Conservation (phyloP, 1,284 basidiomycete species). For the Naganishia albida region DNA sequence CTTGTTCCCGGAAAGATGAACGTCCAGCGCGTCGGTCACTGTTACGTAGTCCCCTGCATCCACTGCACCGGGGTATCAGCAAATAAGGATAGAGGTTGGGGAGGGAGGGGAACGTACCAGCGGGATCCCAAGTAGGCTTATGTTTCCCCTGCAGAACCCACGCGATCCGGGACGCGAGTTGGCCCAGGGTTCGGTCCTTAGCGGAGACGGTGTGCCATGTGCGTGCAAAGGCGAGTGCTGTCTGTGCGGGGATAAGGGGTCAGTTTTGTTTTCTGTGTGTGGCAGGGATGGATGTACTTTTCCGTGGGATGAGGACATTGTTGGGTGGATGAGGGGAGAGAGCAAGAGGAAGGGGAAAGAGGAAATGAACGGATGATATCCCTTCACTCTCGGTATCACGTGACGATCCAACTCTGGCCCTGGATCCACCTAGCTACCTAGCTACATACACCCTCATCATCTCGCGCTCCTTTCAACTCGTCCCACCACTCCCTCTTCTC, state of each 20-base stretch:
- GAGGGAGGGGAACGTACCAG: constrained; percentile 57
- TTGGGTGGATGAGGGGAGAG: neutral
- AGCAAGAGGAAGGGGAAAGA: neutral
- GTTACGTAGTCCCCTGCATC: constrained; percentile 98
- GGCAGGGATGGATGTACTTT: constrained; percentile 34
- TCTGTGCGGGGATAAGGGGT: constrained; percentile 62
- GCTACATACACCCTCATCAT: too few relatives aligned
- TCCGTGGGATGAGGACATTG: constrained; percentile 43
- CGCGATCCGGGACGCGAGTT: constrained; percentile 90
- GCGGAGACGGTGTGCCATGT: constrained; percentile 97
- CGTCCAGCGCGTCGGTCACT: constrained; percentile 82
- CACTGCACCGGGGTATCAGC: constrained; percentile 57
- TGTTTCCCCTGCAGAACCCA: constrained; percentile 98
- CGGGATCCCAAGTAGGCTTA: constrained; percentile 94
- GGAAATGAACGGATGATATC: too few relatives aligned
- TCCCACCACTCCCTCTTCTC: too few relatives aligned
- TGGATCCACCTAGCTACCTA: neutral
- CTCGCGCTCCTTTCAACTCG: too few relatives aligned
- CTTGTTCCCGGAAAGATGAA: constrained; percentile 89
- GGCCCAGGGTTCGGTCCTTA: constrained; percentile 82
- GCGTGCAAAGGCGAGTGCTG: constrained; percentile 85
- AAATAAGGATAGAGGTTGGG: neutral
- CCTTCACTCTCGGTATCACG: neutral
- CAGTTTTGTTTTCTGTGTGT: neutral
- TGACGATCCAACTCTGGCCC: neutral